These are phyloP conservation scores for Berkeleyomyces basicola DNA, from an alignment of 2,329 filamentous ascomycete species.

Conservation along the genomic window DNA sequence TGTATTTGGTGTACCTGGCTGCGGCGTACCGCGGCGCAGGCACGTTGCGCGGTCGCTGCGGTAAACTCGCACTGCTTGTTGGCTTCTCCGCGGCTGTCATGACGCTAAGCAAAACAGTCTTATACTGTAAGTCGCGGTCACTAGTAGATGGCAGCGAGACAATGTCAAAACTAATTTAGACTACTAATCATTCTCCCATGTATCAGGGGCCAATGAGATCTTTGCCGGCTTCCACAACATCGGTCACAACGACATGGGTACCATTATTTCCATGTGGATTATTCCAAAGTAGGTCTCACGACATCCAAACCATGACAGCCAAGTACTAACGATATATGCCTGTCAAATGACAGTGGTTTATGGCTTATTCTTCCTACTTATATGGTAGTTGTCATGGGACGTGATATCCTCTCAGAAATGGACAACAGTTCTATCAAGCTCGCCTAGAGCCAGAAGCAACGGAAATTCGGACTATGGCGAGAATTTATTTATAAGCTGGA, in stretches of 20 bases:
- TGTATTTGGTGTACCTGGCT: conserved; percentile 43
- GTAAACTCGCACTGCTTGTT: conserved; percentile 29
- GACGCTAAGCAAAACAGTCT: conserved; percentile 44
- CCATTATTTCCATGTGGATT: conserved; percentile 37
- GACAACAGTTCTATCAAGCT: conserved; percentile 25
- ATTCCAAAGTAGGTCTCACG: conserved; percentile 37
- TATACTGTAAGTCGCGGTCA: conserved; percentile 34
- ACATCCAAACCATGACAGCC: not conserved
- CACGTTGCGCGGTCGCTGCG: conserved; percentile 27
- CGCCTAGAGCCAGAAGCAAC: not conserved
- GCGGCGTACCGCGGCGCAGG: conserved; percentile 17
- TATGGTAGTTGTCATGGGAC: conserved; percentile 33
- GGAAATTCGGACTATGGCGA: no score
- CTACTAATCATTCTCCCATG: not conserved
- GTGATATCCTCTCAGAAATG: conserved; percentile 32
- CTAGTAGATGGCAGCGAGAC: not conserved
- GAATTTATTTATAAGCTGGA: no score
- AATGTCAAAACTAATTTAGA: not conserved
- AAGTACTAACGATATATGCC: not conserved
- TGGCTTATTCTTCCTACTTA: conserved; percentile 38
- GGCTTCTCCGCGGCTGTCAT: conserved; percentile 39
- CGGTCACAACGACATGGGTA: conserved; percentile 32
- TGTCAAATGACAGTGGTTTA: conserved; percentile 26
- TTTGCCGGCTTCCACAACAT: conserved; percentile 40
- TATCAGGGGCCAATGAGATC: conserved; percentile 37